Base-by-base conservation (phyloP, 345 rosid species). In the Mallotus nudiflorus region DNA sequence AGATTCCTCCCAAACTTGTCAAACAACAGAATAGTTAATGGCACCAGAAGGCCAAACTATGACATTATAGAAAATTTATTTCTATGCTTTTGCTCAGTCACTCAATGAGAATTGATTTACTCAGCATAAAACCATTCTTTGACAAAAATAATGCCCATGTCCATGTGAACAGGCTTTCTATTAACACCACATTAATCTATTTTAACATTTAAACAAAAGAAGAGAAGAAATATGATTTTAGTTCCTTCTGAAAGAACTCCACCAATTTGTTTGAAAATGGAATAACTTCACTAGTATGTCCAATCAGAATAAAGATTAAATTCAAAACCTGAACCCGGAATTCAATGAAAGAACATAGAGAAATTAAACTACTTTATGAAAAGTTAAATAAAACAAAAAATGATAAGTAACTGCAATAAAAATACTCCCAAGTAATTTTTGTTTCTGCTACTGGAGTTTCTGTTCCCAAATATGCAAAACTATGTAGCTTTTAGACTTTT, bases 1-100 rank as follows among this genome's bases (percentile, higher is more conserved):
- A 76, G 97, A 89, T 79, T 90, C 97, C 85, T 92, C 97, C 99
- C 99, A 95, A 40, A 89, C 85, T 97, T 92, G 62, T 70, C 77
- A 80, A 42, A 45, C 19, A 74, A n/a, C 51, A 69, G 61, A 52
- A 65, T 6, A 48, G 11, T 56, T 13, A 27, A 33, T 39, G 28
- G 31, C 39, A 65, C 31, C 16, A 19, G 40, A 52, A 39, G n/a
- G 9, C 68, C 16, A 33, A 33, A 12, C n/a, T 12, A 39, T 3
- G 10, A 20, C 67, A 46, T 9, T 15, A 14, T 24, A 35, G 49
- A 35, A 52, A 20, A 22, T 16, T 28, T 25, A 24, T 18, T 1
- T 9, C 31, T 10, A 27, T 62, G 9, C 35, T 44, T 24, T 20
- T 13, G 13, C 51, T 25, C 53, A 42, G 20, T 40, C 4, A 25